These are phyloP conservation scores for Fusarium paranaense DNA, from an alignment of 2,329 filamentous ascomycete species.

Conservation along the genomic window DNA sequence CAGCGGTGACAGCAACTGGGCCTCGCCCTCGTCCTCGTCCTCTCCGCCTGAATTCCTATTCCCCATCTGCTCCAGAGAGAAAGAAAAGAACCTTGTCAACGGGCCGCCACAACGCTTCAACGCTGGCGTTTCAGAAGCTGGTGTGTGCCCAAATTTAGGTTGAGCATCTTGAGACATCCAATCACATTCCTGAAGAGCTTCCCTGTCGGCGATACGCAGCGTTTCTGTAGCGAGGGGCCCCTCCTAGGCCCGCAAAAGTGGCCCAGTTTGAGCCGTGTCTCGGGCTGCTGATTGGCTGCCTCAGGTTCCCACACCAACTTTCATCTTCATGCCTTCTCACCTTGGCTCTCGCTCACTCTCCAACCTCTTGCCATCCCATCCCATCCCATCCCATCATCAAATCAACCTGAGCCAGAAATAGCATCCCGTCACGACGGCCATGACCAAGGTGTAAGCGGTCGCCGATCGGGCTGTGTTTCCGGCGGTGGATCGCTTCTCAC, in stretches of 20 bases:
- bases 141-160: slow-evolving; percentile 48
- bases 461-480: slow-evolving; percentile 36
- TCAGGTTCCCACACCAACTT: slow-evolving; percentile 33
- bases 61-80: background rate
- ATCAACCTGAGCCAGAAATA: slow-evolving; percentile 39
- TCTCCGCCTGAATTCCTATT: background rate
- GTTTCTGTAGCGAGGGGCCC: slow-evolving; percentile 16
- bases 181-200: slow-evolving; percentile 48
- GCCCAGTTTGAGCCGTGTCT: slow-evolving; percentile 44
- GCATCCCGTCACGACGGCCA: slow-evolving; percentile 22
- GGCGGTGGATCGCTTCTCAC: slow-evolving; percentile 26
- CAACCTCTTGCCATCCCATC: slow-evolving; percentile 9
- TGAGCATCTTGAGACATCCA: slow-evolving; percentile 48
- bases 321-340: slow-evolving; percentile 37
- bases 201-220: slow-evolving; percentile 43
- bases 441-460: slow-evolving; percentile 10
- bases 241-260: slow-evolving; percentile 11
- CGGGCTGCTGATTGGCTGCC: slow-evolving; percentile 36
- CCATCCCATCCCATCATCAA: slow-evolving; percentile 8
- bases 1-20: slow-evolving; percentile 17
- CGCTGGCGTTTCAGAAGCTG: slow-evolving; percentile 47
- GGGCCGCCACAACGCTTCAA: slow-evolving; percentile 40
- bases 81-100: slow-evolving; percentile 20
- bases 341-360: slow-evolving; percentile 13
- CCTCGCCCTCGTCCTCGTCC: slow-evolving; percentile 26